Evolutionary conservation across 208 protist genomes (phyloP), one percentile per base, ranked within the genome.

Genomic region (Leishmania lainsoni): DNA sequence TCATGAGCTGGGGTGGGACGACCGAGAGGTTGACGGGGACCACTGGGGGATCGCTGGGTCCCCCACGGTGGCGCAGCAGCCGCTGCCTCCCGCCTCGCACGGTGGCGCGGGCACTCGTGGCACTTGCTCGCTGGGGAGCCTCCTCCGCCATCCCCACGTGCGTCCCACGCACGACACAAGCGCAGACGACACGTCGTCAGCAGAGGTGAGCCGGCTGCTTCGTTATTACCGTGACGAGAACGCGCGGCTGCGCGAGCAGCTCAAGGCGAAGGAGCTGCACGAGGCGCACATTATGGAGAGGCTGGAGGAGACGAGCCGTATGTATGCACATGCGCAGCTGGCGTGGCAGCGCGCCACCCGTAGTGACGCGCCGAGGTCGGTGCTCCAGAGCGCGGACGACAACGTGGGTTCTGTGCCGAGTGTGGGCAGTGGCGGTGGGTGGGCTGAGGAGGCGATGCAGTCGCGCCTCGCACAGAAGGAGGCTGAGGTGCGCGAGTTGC

Each of bases 221-320:
- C 71, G 82, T 56, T 87, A 81, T 2, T 91, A 92, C 72, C 81
- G 88, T 0, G 73, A 87, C 9, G 92, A 96, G 78, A 94, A 93
- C 68, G 86, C 86, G 74, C 84, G 82, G 17, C 86, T 96, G 68
- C 92, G 90, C 0, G 84, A 86, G 66, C 92, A 93, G 76, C 59
- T 96, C 39, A 83, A 86, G 45, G 89, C 90, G 29, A 78, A 89
- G 20, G 81, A 74, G 14, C 76, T 93, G 22, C 86, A 88, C 29
- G 86, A 91, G 82, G 52, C 81, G 32, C 86, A 90, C 75, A 88
- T 95, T 51, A 80, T 80, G 51, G 65, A 86, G 58, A 82, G 83
- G 49, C 51, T 96, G 29, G 86, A 91, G 71, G 87, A 91, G 72
- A 16, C 72, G 5, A 76, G 75, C 20, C 76, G 63, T 14, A 39